A percentile compares a stretch with the other conserved stretches of the same genome.
phyloP scores from a whole-genome alignment of 2,329 filamentous ascomycete species.

The Biscogniauxia sp. region DNA sequence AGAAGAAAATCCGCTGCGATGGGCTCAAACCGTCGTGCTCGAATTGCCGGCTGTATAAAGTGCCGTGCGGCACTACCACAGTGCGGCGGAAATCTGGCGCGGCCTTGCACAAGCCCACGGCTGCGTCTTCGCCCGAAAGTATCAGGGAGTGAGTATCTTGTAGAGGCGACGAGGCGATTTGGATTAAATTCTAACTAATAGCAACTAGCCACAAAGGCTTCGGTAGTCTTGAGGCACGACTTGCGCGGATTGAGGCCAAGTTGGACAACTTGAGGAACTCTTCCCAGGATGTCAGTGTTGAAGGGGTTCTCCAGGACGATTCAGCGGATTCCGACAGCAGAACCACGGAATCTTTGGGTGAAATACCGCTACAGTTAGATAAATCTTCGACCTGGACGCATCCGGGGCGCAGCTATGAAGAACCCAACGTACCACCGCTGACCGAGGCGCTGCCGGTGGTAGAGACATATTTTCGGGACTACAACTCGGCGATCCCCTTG shows the following conservation, averaged over 20 bases:
- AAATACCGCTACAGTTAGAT: background rate
- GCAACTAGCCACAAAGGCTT: conserved; percentile 1
- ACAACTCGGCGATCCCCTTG: conserved; percentile 37
- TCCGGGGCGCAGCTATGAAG: background rate
- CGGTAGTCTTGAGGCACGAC: conserved; percentile 22
- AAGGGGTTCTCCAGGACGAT: conserved; percentile 1
- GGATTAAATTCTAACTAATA: background rate
- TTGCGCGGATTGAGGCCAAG: conserved; percentile 30
- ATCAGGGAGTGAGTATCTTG: background rate
- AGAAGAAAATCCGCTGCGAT: conserved; percentile 47
- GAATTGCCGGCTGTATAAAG: conserved; percentile 42
- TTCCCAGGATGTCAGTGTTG: background rate
- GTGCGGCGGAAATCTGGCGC: conserved; percentile 24
- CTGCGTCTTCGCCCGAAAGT: background rate
- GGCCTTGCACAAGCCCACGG: conserved; percentile 9
- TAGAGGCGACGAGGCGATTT: background rate
- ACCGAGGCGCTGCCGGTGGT: conserved; percentile 36
- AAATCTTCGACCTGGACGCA: background rate
- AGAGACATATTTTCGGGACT: conserved; percentile 37
- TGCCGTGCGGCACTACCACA: conserved; percentile 36
- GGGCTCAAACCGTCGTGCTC: conserved; percentile 43
- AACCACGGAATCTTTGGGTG: background rate
- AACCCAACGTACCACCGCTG: conserved; percentile 28
- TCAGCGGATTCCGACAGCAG: background rate
- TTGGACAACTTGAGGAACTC: conserved; percentile 19